Evolutionary conservation across 257 asterid genomes (phyloP).

Genomic region (Solanum medicagineum): DNA sequence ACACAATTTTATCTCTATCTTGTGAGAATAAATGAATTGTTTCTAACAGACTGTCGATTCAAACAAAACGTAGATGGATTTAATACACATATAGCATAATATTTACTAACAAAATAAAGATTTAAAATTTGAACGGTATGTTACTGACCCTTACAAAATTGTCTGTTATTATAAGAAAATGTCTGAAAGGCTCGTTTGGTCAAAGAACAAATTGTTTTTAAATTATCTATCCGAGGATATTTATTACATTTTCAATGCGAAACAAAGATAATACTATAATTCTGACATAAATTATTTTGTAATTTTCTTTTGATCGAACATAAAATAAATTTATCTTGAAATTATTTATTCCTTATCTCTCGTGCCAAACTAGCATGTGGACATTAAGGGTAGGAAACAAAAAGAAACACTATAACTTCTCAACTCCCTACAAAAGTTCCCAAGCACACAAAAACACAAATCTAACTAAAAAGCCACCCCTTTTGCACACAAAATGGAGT

Average conservation of each 20-base stretch:
- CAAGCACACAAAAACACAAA: background rate
- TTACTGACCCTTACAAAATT: background rate
- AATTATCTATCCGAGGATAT: no score
- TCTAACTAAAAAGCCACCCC: background rate
- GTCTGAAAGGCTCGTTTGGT: background rate
- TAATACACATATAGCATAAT: background rate
- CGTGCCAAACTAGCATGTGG: background rate
- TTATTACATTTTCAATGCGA: no score
- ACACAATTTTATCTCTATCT: no score
- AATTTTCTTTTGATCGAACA: background rate
- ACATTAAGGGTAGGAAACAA: background rate
- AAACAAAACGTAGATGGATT: background rate
- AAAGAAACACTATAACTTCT: background rate
- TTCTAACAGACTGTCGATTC: background rate
- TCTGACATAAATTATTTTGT: no score
- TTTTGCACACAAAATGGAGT: background rate
- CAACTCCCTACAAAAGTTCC: conserved; percentile 1
- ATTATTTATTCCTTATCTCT: background rate
- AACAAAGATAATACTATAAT: no score
- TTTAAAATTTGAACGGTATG: background rate
- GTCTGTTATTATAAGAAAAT: background rate
- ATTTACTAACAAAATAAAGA: background rate
- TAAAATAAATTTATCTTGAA: background rate
- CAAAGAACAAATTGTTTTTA: background rate
- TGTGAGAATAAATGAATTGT: no score